Conservation (phyloP, 371 early-diverging fungal genomes). For the Mucor ambiguus region DNA sequence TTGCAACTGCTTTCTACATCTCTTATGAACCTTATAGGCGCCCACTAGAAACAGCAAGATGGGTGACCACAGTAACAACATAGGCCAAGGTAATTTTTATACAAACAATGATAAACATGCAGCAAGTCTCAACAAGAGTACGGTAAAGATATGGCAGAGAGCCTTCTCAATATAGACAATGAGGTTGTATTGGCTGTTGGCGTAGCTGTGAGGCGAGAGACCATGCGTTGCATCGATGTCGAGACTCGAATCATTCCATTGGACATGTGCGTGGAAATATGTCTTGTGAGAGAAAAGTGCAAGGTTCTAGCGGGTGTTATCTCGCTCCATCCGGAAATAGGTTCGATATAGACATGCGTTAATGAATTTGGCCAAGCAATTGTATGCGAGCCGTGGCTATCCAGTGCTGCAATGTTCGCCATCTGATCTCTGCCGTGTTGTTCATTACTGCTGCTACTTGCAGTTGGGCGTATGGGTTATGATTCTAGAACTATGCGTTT, state of each 20-base stretch:
- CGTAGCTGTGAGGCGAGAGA: neutral
- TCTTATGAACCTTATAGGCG: neutral
- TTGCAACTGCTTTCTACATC: neutral
- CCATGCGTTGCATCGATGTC: neutral
- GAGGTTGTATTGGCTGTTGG: too few relatives aligned
- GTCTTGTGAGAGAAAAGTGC: neutral
- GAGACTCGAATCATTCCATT: neutral
- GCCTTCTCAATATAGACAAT: neutral
- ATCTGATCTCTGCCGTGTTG: neutral
- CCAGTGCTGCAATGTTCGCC: neutral
- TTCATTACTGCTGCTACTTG: slow-evolving; percentile 1
- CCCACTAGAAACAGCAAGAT: neutral
- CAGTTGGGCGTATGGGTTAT: neutral
- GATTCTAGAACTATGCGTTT: neutral
- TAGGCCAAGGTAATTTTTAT: neutral
- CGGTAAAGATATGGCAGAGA: too few relatives aligned
- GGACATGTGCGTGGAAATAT: neutral
- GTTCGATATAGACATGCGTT: neutral
- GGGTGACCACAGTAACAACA: neutral
- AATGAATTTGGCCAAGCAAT: neutral
- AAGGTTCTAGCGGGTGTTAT: neutral
- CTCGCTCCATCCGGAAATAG: neutral
- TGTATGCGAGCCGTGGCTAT: neutral
- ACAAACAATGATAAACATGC: neutral
- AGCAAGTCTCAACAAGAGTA: neutral